These are phyloP conservation scores for Balakata baccata DNA, from an alignment of 345 rosid species.

Conservation along the genomic window DNA sequence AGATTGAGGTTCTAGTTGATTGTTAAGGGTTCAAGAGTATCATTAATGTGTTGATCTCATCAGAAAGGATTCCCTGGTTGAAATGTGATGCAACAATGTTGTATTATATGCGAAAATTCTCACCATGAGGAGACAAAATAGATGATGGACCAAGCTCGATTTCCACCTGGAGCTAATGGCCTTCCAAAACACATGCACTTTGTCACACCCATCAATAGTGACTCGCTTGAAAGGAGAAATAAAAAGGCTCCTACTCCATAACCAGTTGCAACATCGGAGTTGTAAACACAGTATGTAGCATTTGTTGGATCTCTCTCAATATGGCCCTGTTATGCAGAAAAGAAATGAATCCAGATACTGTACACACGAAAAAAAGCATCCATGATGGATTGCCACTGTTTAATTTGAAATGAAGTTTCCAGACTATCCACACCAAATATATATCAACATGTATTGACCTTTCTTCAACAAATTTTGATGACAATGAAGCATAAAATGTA, in stretches of 20 bases:
- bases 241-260: constrained; percentile 92
- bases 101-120: constrained; percentile 21
- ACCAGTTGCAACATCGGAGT: constrained; percentile 92
- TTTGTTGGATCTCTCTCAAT: constrained; percentile 42
- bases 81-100: neutral
- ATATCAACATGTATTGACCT: too few species aligned
- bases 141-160: constrained; percentile 94
- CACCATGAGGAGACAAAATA: constrained; percentile 85
- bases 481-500: too few species aligned
- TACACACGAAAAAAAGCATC: neutral
- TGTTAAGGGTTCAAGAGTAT: too few species aligned
- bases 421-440: neutral
- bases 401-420: neutral
- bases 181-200: constrained; percentile 96
- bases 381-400: neutral
- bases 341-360: neutral
- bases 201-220: constrained; percentile 85
- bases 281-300: constrained; percentile 68
- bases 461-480: too few species aligned
- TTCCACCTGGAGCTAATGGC: constrained; percentile 70
- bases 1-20: too few species aligned
- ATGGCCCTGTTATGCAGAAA: constrained; percentile 52
- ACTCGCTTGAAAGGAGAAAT: constrained; percentile 84
- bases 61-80: neutral
- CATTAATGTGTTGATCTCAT: neutral